phyloP scores from a whole-genome alignment of 345 rosid species.

The Hirschfeldia incana region DNA sequence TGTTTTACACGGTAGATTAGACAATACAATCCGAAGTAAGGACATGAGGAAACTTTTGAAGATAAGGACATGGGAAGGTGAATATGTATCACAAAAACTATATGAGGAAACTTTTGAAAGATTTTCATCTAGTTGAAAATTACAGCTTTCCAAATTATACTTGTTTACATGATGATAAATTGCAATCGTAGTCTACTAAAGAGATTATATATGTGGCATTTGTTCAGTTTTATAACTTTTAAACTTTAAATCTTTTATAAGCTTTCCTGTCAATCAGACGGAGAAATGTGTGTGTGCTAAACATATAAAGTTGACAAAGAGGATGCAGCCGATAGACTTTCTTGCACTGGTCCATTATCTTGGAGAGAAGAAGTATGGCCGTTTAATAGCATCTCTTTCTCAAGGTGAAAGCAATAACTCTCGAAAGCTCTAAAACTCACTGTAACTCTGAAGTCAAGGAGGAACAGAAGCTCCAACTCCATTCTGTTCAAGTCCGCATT shows the following conservation, averaged over 20 bases:
- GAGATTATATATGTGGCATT: neutral
- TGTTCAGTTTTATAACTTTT: fast-evolving
- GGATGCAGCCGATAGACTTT: neutral
- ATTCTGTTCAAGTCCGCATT: constrained; percentile 76
- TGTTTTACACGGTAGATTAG: neutral
- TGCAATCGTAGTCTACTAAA: neutral
- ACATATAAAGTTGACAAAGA: constrained; percentile 27
- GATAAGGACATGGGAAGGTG: neutral
- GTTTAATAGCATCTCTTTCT: constrained; percentile 52
- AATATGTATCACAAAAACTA: neutral
- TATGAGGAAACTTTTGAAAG: neutral
- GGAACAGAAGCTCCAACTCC: constrained; percentile 79
- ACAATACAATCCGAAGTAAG: neutral
- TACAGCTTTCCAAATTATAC: neutral
- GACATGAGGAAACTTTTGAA: neutral
- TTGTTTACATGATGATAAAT: neutral
- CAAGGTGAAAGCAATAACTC: constrained; percentile 75
- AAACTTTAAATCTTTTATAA: neutral
- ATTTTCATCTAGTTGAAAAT: neutral
- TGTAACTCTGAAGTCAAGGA: constrained; percentile 62
- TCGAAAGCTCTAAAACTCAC: constrained; percentile 65
- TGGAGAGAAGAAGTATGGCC: constrained; percentile 14
- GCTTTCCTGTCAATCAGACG: constrained; percentile 21
- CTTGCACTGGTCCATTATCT: neutral
- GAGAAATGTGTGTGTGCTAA: neutral